phyloP scores from a whole-genome alignment of 2,329 filamentous ascomycete species.

The Aspergillus sp. region DNA sequence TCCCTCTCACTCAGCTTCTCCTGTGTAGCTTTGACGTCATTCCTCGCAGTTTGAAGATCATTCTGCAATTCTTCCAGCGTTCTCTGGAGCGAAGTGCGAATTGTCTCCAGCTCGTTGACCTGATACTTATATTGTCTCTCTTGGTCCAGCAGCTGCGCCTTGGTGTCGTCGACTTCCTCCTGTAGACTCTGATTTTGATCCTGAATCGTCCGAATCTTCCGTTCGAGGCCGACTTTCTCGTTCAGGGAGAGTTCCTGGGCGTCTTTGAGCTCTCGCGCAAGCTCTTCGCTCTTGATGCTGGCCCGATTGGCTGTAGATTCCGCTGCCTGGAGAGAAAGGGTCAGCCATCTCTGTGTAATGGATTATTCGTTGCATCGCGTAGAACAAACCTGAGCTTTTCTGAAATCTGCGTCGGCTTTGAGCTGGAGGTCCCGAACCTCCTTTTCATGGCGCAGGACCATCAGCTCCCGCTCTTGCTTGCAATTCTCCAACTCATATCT shows the following conservation, averaged over 20 bases:
- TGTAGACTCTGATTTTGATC: slow-evolving; percentile 72
- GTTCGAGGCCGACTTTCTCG: slow-evolving; percentile 56
- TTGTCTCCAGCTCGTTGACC: slow-evolving; percentile 60
- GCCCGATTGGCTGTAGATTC: slow-evolving; percentile 54
- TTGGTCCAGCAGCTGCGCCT: slow-evolving; percentile 69
- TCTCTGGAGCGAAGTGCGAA: slow-evolving; percentile 58
- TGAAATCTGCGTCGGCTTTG: slow-evolving; percentile 82
- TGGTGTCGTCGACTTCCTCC: slow-evolving; percentile 81
- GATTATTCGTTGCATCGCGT: not conserved
- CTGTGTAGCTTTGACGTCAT: slow-evolving; percentile 61
- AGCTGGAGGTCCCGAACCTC: slow-evolving; percentile 78
- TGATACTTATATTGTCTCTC: slow-evolving; percentile 64
- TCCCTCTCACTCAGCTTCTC: slow-evolving; percentile 68
- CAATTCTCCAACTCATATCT: slow-evolving; percentile 84
- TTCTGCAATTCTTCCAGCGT: slow-evolving; percentile 51
- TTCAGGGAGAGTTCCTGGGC: slow-evolving; percentile 54
- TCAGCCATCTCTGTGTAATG: not conserved
- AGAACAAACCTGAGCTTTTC: slow-evolving; percentile 55
- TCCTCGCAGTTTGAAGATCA: slow-evolving; percentile 56
- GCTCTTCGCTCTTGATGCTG: slow-evolving; percentile 53
- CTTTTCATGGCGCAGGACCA: slow-evolving; percentile 73
- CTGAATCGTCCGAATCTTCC: slow-evolving; percentile 54
- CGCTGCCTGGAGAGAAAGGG: slow-evolving; percentile 38
- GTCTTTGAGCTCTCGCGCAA: slow-evolving; percentile 56
- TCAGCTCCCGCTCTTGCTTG: slow-evolving; percentile 83